These are phyloP conservation scores for Hymenoscyphus occultus DNA, from an alignment of 2,329 filamentous ascomycete species.

Conservation along the genomic window DNA sequence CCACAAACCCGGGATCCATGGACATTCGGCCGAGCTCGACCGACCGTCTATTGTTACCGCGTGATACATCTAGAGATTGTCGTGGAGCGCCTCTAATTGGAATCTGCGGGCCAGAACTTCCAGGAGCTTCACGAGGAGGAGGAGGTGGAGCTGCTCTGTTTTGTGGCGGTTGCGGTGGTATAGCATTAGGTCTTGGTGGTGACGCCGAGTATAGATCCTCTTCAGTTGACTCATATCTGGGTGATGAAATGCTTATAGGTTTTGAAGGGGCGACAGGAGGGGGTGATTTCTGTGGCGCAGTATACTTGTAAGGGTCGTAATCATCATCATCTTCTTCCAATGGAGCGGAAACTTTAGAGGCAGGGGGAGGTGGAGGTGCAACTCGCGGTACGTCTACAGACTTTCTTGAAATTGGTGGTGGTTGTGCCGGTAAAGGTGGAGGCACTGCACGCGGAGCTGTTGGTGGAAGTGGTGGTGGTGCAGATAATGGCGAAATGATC, in stretches of 20 bases:
- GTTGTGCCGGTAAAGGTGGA: slow-evolving; percentile 63
- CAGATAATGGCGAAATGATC: slow-evolving; percentile 39
- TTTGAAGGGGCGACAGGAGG: slow-evolving; percentile 10
- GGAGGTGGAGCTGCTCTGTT: slow-evolving; percentile 40
- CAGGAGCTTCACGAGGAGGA: slow-evolving; percentile 16
- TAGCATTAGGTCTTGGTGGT: slow-evolving; percentile 33
- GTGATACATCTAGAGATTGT: slow-evolving; percentile 63
- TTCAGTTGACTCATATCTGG: slow-evolving; percentile 26
- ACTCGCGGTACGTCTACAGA: slow-evolving; percentile 70
- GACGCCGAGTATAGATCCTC: slow-evolving; percentile 38
- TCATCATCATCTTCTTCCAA: slow-evolving; percentile 65
- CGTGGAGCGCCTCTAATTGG: slow-evolving; percentile 41
- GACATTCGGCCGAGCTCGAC: slow-evolving; percentile 74
- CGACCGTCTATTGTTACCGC: slow-evolving; percentile 49
- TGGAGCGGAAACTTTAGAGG: slow-evolving; percentile 37
- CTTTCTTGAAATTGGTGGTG: slow-evolving; percentile 49
- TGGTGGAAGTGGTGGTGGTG: slow-evolving; percentile 53
- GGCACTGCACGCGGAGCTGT: slow-evolving; percentile 58
- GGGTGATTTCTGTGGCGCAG: slow-evolving; percentile 35
- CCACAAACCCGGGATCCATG: slow-evolving; percentile 78
- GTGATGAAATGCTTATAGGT: slow-evolving; percentile 19
- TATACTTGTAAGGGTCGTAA: slow-evolving; percentile 66
- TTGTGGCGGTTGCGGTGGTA: slow-evolving; percentile 29
- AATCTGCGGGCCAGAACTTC: slow-evolving; percentile 28
- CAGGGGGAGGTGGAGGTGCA: slow-evolving; percentile 53